These are phyloP conservation scores for Puccinia coronata DNA, from an alignment of 1,284 basidiomycete genomes.

Conservation along the genomic window DNA sequence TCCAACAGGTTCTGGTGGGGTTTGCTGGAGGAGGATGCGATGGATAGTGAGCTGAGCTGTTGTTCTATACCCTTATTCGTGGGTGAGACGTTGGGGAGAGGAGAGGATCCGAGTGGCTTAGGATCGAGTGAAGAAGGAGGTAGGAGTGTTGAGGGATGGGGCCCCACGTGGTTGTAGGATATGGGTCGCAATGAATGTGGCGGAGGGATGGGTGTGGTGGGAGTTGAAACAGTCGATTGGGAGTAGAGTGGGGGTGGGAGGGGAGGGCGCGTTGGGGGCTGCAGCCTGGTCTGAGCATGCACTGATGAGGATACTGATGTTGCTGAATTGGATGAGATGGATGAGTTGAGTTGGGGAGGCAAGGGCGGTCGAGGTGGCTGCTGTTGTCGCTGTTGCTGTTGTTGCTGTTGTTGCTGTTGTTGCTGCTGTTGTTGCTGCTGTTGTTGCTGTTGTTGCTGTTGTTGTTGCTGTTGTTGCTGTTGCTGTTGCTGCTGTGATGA, in stretches of 20 bases:
- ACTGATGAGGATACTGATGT: constrained; percentile 22
- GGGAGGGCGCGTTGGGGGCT: too few species aligned
- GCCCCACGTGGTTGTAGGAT: too few species aligned
- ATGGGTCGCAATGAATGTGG: too few species aligned
- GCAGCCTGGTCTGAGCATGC: too few species aligned
- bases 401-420: background rate
- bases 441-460: constrained; percentile 50
- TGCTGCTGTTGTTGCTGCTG: background rate
- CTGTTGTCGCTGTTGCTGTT: too few species aligned
- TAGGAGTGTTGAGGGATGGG: too few species aligned
- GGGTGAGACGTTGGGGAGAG: too few species aligned
- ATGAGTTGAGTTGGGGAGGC: constrained; percentile 11
- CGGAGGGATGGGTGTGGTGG: too few species aligned
- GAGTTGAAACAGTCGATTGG: constrained; percentile 55
- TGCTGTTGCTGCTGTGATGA: constrained; percentile 36
- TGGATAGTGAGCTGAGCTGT: constrained; percentile 50
- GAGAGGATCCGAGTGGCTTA: too few species aligned
- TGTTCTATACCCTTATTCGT: too few species aligned
- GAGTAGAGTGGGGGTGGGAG: constrained; percentile 49
- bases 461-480: constrained; percentile 47
- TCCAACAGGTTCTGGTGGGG: constrained; percentile 38
- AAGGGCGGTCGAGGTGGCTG: constrained; percentile 36
- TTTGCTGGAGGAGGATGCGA: too few species aligned
- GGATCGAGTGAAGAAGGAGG: too few species aligned
- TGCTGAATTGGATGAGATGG: background rate